These are phyloP conservation scores for Tephrocybe rancida DNA, from an alignment of 768 basidiomycete species.

Conservation along the genomic window DNA sequence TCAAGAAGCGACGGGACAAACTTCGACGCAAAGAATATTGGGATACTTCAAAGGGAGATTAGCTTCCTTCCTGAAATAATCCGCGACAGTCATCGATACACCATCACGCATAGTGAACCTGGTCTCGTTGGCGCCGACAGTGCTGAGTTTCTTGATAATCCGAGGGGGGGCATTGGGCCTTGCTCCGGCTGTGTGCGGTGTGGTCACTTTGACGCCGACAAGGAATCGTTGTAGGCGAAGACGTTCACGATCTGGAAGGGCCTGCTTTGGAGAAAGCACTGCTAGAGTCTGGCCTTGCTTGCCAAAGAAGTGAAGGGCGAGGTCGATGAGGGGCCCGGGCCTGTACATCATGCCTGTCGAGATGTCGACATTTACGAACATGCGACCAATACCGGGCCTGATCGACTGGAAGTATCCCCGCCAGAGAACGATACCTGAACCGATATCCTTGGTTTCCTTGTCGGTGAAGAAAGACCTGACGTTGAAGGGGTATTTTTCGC, in stretches of 20 bases:
- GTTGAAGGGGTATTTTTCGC: slow-evolving; percentile 67
- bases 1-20: slow-evolving; percentile 19
- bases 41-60: slow-evolving; percentile 45
- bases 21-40: slow-evolving; percentile 55
- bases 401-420: slow-evolving; percentile 83
- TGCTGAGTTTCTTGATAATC: slow-evolving; percentile 57
- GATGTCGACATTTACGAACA: slow-evolving; percentile 79
- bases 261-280: slow-evolving; percentile 32
- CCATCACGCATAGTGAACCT: slow-evolving; percentile 52
- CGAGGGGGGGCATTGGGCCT: slow-evolving; percentile 33
- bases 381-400: slow-evolving; percentile 61
- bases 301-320: slow-evolving; percentile 61
- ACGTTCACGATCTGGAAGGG: slow-evolving; percentile 54
- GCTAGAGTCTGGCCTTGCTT: slow-evolving; percentile 28
- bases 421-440: slow-evolving; percentile 70
- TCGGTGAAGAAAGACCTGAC: slow-evolving; percentile 75
- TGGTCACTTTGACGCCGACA: slow-evolving; percentile 32
- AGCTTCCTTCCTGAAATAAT: slow-evolving; percentile 17
- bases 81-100: slow-evolving; percentile 17
- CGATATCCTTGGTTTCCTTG: slow-evolving; percentile 51
- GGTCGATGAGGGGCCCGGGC: slow-evolving; percentile 55
- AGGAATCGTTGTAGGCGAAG: slow-evolving; percentile 41
- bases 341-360: slow-evolving; percentile 78
- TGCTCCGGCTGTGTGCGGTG: slow-evolving; percentile 7
- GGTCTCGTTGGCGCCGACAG: slow-evolving; percentile 46